Percentiles rank a stretch among this genome's conserved stretches.
Conservation (phyloP, 148 eudicot genomes). For the Vaccinium myrtillus region DNA sequence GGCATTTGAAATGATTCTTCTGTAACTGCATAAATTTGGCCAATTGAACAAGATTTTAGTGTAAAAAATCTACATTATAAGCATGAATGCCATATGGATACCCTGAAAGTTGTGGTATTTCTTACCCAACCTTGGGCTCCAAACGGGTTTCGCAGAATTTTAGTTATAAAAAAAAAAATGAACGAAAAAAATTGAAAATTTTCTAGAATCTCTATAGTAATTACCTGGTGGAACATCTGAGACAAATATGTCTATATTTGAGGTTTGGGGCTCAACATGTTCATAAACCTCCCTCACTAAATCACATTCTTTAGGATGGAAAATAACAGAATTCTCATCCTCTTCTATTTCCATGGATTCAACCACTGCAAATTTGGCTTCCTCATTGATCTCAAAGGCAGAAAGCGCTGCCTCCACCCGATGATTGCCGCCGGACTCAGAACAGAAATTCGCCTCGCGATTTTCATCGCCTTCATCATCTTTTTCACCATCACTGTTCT, state of each 20-base stretch:
- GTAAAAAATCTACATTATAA: background rate
- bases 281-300: constrained; percentile 18
- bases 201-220: background rate
- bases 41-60: background rate
- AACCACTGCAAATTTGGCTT: constrained; percentile 26
- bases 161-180: background rate
- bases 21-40: constrained; percentile 12
- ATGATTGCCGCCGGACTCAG: background rate
- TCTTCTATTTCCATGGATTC: constrained; percentile 45
- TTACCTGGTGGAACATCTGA: constrained; percentile 23
- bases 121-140: too few species aligned
- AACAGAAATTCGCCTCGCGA: constrained; percentile 6
- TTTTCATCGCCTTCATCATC: constrained; percentile 12
- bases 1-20: constrained; percentile 31
- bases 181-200: background rate
- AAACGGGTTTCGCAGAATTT: too few species aligned
- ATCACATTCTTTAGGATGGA: constrained; percentile 36
- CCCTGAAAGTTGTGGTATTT: too few species aligned
- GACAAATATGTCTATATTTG: background rate
- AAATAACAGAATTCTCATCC: constrained; percentile 38
- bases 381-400: constrained; percentile 27
- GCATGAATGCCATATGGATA: background rate
- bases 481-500: constrained; percentile 18
- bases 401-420: constrained; percentile 27
- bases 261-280: constrained; percentile 18